Evolutionary conservation across 257 asterid species (phyloP), one percentile per base, ranked within the genome.

Genomic region (Coffea eugenioides): DNA sequence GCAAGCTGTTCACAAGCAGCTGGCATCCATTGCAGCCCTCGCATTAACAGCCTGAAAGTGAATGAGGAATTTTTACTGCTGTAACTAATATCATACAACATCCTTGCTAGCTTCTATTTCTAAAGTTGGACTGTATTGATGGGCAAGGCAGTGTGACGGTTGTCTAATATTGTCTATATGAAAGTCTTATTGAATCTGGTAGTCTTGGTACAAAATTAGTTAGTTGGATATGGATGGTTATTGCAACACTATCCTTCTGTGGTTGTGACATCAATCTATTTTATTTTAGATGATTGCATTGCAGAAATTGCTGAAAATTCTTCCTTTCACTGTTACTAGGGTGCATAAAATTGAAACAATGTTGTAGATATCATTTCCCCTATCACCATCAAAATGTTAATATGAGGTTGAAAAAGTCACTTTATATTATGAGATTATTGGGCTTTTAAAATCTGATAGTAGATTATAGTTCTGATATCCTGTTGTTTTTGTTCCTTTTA

Each of bases 401-500:
- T 27, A 31, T 3, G 76, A 72, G 31, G 23, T 41, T 27, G 49
- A 39, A 74, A 36, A 62, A 39, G 43, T 4, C 43, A 39, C 5
- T 3, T 10, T 2, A 68, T 39, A 4, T 57, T 25, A 36, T 27
- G 69, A 2, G 69, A 74, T 52, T 54, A 15, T 74, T 56, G 54
- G 39, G 14, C 4, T 56, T 1, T 16, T 5, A 21, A 20, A 65
- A 15, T 76, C 31, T 76, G 45, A 62, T 25, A 31, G 23, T 18
- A 10, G 43, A 46, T 57, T 6, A 21, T 20, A 13, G 65, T 49
- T 25, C 77, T 51, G 15, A 73, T 36, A 15, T 13, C 46, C 64
- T 64, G 48, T 13, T 62, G 45, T 71, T 39, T 57, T 59, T 72
- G 56, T 69, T 68, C 41, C 36, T 86, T 85, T 77, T 95, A 95